phyloP scores from a whole-genome alignment of 2,329 filamentous ascomycete species.

The Penicillium capsulatum region DNA sequence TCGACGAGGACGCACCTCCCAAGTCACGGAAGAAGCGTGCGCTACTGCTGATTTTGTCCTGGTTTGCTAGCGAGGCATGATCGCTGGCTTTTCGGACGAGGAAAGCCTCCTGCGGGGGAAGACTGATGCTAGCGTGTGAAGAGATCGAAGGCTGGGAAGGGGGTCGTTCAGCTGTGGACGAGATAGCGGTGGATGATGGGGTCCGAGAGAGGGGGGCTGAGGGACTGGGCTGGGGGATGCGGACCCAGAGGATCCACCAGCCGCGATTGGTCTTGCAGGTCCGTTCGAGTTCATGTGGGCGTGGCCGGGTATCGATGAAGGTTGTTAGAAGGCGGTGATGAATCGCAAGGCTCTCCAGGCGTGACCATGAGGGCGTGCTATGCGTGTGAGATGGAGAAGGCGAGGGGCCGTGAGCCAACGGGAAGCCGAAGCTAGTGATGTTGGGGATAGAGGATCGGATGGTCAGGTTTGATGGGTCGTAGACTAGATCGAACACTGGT shows the following conservation, averaged over 20 bases:
- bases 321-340: constrained; percentile 58
- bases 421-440: constrained; percentile 52
- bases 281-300: constrained; percentile 51
- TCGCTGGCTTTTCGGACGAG: constrained; percentile 46
- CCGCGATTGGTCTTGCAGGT: constrained; percentile 61
- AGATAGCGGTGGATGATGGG: constrained; percentile 12
- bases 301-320: constrained; percentile 49
- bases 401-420: constrained; percentile 47
- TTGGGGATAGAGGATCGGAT: constrained; percentile 61
- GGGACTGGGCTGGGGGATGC: constrained; percentile 36
- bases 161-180: constrained; percentile 10
- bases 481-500: constrained; percentile 58
- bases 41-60: constrained; percentile 31
- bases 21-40: constrained; percentile 40
- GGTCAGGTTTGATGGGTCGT: constrained; percentile 55
- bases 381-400: constrained; percentile 54
- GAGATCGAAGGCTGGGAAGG: neutral
- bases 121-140: neutral
- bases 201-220: constrained; percentile 3
- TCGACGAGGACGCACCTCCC: constrained; percentile 32
- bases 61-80: constrained; percentile 30
- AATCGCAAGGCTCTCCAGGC: constrained; percentile 59
- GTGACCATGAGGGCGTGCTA: constrained; percentile 41
- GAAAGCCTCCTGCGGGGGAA: constrained; percentile 38
- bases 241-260: constrained; percentile 66